Conservation (phyloP, 768 basidiomycete genomes). For the Termitomyces sp. region DNA sequence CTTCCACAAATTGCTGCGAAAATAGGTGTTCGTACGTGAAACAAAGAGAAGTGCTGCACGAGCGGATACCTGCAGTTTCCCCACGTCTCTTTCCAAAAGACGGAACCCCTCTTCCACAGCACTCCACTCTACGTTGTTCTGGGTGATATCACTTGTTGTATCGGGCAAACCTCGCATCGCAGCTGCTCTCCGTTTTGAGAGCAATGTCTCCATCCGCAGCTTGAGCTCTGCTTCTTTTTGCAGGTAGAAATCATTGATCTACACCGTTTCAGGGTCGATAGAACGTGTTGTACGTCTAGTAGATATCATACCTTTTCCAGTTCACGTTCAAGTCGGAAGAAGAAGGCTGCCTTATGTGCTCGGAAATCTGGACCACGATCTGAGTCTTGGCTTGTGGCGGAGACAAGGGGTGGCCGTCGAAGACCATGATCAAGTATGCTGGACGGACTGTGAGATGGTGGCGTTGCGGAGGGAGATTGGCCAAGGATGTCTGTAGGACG, state of each 20-base stretch:
- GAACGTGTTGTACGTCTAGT: slow-evolving; percentile 1
- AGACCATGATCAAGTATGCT: slow-evolving; percentile 37
- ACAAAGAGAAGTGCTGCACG: slow-evolving; percentile 12
- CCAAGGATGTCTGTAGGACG: slow-evolving; percentile 58
- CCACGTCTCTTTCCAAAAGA: slow-evolving; percentile 88
- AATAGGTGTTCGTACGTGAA: slow-evolving; percentile 18
- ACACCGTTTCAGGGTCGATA: slow-evolving; percentile 5
- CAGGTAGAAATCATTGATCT: slow-evolving; percentile 98
- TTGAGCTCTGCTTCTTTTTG: slow-evolving; percentile 96
- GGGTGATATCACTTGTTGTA: slow-evolving; percentile 52
- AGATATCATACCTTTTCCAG: slow-evolving; percentile 77
- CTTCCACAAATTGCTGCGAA: slow-evolving; percentile 91
- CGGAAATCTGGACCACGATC: slow-evolving; percentile 84
- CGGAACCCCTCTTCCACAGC: slow-evolving; percentile 97
- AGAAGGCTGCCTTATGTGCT: slow-evolving; percentile 96
- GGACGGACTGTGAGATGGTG: slow-evolving; percentile 28
- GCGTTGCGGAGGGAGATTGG: slow-evolving; percentile 22
- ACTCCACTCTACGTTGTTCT: slow-evolving; percentile 85
- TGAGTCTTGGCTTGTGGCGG: slow-evolving; percentile 59
- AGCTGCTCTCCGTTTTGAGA: slow-evolving; percentile 89
- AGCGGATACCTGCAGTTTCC: slow-evolving; percentile 80
- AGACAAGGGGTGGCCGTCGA: slow-evolving; percentile 54
- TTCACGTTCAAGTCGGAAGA: slow-evolving; percentile 97
- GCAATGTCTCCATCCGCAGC: slow-evolving; percentile 84
- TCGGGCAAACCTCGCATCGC: slow-evolving; percentile 72